Conservation (phyloP, 2,329 filamentous ascomycete genomes). For the Zymoseptoria brevis region DNA sequence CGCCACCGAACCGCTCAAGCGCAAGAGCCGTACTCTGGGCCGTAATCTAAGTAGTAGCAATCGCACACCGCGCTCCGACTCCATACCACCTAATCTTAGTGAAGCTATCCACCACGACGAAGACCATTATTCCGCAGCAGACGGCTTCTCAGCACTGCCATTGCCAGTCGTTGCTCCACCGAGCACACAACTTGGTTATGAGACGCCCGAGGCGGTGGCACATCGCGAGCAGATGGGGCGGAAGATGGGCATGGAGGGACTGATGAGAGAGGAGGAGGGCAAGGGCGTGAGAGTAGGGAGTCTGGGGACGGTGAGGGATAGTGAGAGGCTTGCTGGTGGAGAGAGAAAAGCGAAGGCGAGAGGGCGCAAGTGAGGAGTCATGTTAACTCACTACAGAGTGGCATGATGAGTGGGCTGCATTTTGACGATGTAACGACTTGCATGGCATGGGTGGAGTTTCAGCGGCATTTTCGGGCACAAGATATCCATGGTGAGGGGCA, state of each 20-base stretch:
- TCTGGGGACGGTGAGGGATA: constrained; percentile 27
- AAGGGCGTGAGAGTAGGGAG: constrained; percentile 18
- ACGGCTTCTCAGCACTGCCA: constrained; percentile 12
- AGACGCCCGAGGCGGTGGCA: constrained; percentile 25
- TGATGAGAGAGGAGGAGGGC: constrained; percentile 17
- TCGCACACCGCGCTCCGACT: constrained; percentile 9
- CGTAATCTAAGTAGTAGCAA: constrained; percentile 23
- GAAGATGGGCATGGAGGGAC: constrained; percentile 25
- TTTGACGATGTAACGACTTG: neutral
- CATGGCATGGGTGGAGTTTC: neutral
- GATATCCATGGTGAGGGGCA: neutral
- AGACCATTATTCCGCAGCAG: constrained; percentile 11
- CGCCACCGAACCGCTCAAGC: constrained; percentile 12
- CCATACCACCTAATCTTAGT: constrained; percentile 8
- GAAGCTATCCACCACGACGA: constrained; percentile 6
- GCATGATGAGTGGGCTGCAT: neutral
- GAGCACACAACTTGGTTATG: constrained; percentile 31
- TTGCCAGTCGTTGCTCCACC: constrained; percentile 15
- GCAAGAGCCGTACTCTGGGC: constrained; percentile 25
- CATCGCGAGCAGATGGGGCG: constrained; percentile 25
- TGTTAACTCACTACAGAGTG: neutral
- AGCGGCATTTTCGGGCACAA: neutral
- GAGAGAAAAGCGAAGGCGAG: constrained; percentile 2
- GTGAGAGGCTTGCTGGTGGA: constrained; percentile 5
- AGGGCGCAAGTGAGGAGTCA: neutral